Evolutionary conservation across 2,329 filamentous ascomycete genomes (phyloP).

Genomic region (Cordyceps javanica): DNA sequence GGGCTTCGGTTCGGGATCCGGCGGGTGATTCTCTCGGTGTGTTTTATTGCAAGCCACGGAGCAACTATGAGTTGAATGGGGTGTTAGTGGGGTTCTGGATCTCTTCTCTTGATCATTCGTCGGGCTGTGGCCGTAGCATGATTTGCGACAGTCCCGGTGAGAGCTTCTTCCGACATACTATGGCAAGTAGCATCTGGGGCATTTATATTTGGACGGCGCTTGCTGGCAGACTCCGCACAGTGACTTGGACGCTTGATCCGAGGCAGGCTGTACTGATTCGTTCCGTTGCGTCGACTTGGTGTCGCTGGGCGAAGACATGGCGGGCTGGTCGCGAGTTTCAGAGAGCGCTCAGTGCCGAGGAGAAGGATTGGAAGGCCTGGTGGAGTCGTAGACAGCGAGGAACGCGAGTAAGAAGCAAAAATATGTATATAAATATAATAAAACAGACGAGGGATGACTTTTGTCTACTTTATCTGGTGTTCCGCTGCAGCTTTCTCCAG

Average conservation of each 20-base stretch:
- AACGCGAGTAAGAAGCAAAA: no score
- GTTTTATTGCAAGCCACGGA: conserved; percentile 51
- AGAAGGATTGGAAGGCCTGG: neutral
- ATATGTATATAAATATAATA: no score
- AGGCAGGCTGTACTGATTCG: neutral
- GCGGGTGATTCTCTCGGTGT: conserved; percentile 45
- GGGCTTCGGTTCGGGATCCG: conserved; percentile 27
- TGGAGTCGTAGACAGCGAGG: neutral
- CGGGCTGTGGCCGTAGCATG: no score
- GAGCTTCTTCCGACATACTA: conserved; percentile 42
- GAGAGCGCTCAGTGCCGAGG: no score
- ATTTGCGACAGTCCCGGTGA: neutral
- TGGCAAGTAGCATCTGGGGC: conserved; percentile 49
- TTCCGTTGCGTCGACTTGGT: neutral
- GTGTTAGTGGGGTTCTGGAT: conserved; percentile 5
- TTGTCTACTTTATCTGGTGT: no score
- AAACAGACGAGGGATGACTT: no score
- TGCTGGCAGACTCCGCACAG: conserved; percentile 48
- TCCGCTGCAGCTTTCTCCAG: neutral
- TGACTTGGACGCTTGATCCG: neutral
- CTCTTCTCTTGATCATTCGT: neutral
- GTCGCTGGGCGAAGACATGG: neutral
- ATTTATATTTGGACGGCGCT: conserved; percentile 55
- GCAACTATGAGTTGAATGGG: conserved; percentile 38
- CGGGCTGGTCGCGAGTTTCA: neutral